Evolutionary conservation across 2,329 filamentous ascomycete genomes (phyloP), one percentile per base, ranked within the genome.

Genomic region (Penicillium corylophilum): DNA sequence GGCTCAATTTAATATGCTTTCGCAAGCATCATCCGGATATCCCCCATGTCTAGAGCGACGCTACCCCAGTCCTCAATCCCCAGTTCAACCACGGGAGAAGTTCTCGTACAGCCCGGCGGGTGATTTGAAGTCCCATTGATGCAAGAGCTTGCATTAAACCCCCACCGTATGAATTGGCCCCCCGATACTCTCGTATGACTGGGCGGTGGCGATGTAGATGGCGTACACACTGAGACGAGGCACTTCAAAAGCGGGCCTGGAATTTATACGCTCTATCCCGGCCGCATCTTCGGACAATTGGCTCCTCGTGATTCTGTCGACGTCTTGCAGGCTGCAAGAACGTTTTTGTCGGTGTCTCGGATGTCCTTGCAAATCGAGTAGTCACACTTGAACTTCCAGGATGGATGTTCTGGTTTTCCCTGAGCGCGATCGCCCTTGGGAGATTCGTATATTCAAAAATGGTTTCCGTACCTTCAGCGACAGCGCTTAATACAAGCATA

Each of bases 401-500:
- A 48, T 12, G 44, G 2, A 20, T 56, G 23, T 5, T 58, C 18
- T 1, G 18, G 41, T 12, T 35, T 35, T 1, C 33, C 28, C 12
- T 41, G 31, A 9, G n/a, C 5, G n/a, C 50, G 38, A 15, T 53
- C 22, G 22, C 43, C 31, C 8, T 39, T 10, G 1, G 68, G 62
- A 2, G 42, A 8, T 1, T 52, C 49, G 52, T 82, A 82, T 36
- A n/a, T n/a, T n/a, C 56, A 57, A 47, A 77, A 2, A 59, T 56
- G 4, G 84, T 55, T 60, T 84, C 80, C 0, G 78, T 74, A 28
- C 68, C 68, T 0, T 72, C 56, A 0, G 67, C 56, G 1, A 84
- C 64, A 0, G 80, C 80, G 3, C 78, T 76, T 15, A 83, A 40
- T 10, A 83, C 71, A 53, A 74, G 69, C 69, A 84, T 73, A 56